These are phyloP conservation scores for Aspergillus ostianus DNA, from an alignment of 495 filamentous ascomycete genomes.

Conservation along the genomic window DNA sequence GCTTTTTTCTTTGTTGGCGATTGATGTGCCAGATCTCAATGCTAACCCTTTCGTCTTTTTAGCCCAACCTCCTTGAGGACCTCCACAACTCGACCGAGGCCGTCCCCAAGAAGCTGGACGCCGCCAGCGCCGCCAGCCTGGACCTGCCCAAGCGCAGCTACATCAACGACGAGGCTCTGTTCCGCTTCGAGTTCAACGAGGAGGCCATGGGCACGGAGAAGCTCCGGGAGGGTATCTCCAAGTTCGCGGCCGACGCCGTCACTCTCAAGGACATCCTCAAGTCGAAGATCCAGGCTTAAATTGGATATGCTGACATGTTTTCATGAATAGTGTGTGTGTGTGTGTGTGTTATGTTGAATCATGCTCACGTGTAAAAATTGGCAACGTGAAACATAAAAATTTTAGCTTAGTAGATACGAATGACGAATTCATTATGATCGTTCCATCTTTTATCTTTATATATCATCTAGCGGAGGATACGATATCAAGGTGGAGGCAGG, in stretches of 20 bases:
- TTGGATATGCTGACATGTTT: conserved; percentile 16
- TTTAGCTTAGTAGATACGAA: conserved; percentile 39
- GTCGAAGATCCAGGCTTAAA: conserved; percentile 70
- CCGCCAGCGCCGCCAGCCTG: conserved; percentile 59
- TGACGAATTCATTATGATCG: conserved; percentile 22
- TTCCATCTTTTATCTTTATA: conserved; percentile 9
- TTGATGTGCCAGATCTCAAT: neutral
- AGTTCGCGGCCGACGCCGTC: conserved; percentile 93
- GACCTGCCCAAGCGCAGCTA: conserved; percentile 86
- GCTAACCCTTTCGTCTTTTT: conserved; percentile 4
- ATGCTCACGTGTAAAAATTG: conserved; percentile 20
- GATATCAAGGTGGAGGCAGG: no score
- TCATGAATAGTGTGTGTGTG: conserved; percentile 26
- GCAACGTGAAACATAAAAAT: conserved; percentile 22
- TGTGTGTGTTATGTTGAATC: conserved; percentile 13
- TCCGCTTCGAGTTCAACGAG: conserved; percentile 99
- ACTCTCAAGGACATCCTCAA: conserved; percentile 90
- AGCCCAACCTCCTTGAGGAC: conserved; percentile 93
- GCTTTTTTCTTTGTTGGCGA: neutral
- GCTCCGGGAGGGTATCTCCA: conserved; percentile 97
- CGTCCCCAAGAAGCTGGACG: conserved; percentile 92
- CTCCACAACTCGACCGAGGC: conserved; percentile 74
- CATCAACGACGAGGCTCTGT: conserved; percentile 81
- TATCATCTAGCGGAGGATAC: no score
- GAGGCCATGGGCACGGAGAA: conserved; percentile 99